A percentile compares a stretch with the other conserved stretches of the same genome.
phyloP scores from a whole-genome alignment of 179 eudicot genomes.

The Drosera spatulata region DNA sequence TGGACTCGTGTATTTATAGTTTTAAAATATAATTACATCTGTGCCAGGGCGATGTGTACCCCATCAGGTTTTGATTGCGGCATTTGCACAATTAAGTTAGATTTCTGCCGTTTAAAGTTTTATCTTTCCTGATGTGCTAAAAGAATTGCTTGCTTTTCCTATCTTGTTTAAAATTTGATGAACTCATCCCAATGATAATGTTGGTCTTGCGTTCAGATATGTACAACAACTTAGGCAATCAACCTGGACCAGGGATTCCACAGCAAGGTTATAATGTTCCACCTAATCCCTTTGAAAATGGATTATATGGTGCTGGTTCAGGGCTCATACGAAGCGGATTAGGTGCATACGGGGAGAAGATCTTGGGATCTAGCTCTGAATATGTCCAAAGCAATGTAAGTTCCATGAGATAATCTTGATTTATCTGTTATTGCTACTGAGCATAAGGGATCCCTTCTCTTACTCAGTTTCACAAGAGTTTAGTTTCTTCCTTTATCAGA shows the following conservation, averaged over 20 bases:
- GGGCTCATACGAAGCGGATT: slow-evolving; percentile 74
- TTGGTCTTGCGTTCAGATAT: background rate
- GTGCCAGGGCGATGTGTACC: too few relatives aligned
- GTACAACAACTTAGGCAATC: slow-evolving; percentile 2
- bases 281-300: slow-evolving; percentile 60
- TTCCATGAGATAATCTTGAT: background rate
- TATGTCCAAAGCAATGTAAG: slow-evolving; percentile 88
- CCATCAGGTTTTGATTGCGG: too few relatives aligned
- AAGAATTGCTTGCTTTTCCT: background rate
- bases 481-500: too few relatives aligned
- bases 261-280: slow-evolving; percentile 31
- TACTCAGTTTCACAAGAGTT: too few relatives aligned
- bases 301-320: slow-evolving; percentile 63
- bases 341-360: slow-evolving; percentile 85
- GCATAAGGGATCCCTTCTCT: too few relatives aligned
- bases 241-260: slow-evolving; percentile 1
- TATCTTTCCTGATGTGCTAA: background rate
- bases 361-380: slow-evolving; percentile 80
- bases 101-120: background rate
- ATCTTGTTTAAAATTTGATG: background rate
- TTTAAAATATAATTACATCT: too few relatives aligned
- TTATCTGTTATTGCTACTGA: too few relatives aligned
- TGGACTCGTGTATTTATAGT: too few relatives aligned
- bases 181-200: background rate
- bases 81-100: background rate